Base-by-base conservation (phyloP, 345 rosid species). In the Populus deltoides region DNA sequence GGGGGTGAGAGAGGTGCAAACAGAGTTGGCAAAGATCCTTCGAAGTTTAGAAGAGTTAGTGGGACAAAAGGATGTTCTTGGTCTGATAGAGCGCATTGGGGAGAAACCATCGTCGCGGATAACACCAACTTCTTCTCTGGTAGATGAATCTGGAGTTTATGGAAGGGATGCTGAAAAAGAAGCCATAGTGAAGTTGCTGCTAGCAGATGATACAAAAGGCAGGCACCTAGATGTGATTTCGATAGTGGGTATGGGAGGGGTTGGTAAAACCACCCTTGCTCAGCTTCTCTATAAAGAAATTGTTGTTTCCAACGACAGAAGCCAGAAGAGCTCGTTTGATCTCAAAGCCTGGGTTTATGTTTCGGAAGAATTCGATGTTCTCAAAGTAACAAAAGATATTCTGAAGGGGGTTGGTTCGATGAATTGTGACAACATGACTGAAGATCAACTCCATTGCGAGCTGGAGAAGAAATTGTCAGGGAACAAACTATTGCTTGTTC, bases 81-180 rank as follows among this genome's bases (percentile, higher is more conserved):
- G 85, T 24, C 45, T 71, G 67, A 75, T 20, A 16, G 77, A 67
- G 8, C 71, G 78, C 8, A 61, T 72, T 5, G 62, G 75, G 2
- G 71, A 68, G 38, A 61, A 77, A 27, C 33, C 62, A 20, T 27
- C 62, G 7, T 62, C 25, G 2, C 67, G 27, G 8, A 81, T 47
- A 73, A 62, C 18, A 24, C 80, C 75, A 0, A 70, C 82, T 17
- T 78, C 79, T 41, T 80, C 77, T 3, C 25, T 53, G 67, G 74
- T 75, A 3, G 80, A 82, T 66, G 77, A 78, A 17, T 71, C 71
- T 45, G 70, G 59, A 36, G 80, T 82, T 22, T 79, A 11, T 68
- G 85, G 82, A 0, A 82, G 85, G 49, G 74, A 66, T 57, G 61
- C 5, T 20, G 82, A 82, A 17, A 78, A 35, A 22, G 68, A 65